phyloP scores from a whole-genome alignment of 2,329 filamentous ascomycete species.

The Teratosphaeria nubilosa region DNA sequence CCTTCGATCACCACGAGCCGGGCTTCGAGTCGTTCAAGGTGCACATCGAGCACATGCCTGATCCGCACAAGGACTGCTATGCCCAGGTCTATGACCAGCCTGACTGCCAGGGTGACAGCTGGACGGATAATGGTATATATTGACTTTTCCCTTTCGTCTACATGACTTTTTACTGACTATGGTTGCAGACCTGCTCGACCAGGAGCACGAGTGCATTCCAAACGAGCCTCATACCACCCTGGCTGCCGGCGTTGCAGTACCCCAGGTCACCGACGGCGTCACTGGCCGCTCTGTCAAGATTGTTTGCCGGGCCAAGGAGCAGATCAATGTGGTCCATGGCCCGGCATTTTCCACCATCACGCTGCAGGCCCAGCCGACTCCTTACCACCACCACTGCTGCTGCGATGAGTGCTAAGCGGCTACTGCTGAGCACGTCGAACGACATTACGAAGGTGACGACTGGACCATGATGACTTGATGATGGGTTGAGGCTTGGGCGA shows the following conservation, averaged over 20 bases:
- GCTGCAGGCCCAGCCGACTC: not conserved
- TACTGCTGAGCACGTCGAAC: not conserved
- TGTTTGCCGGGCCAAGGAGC: not conserved
- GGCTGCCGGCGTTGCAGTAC: not conserved
- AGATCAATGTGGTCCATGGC: not conserved
- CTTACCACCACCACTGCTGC: not conserved
- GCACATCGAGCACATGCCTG: not conserved
- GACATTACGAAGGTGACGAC: not conserved
- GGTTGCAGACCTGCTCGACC: not conserved
- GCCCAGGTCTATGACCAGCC: constrained; percentile 1
- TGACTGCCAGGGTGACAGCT: constrained; percentile 2
- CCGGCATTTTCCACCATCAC: not conserved
- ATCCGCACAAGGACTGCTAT: constrained; percentile 2
- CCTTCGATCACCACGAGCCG: constrained; percentile 5
- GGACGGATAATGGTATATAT: not conserved
- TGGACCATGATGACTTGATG: not conserved
- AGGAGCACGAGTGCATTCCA: not conserved
- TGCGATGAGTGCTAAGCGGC: not conserved
- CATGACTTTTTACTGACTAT: not conserved
- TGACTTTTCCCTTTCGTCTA: not conserved
- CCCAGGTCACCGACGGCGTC: not conserved
- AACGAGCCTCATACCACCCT: not conserved
- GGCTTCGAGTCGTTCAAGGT: constrained; percentile 5
- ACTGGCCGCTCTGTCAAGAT: constrained; percentile 4
- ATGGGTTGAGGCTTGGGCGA: not conserved